These are phyloP conservation scores for Colletotrichum lentis DNA, from an alignment of 2,329 filamentous ascomycete genomes.

Conservation along the genomic window DNA sequence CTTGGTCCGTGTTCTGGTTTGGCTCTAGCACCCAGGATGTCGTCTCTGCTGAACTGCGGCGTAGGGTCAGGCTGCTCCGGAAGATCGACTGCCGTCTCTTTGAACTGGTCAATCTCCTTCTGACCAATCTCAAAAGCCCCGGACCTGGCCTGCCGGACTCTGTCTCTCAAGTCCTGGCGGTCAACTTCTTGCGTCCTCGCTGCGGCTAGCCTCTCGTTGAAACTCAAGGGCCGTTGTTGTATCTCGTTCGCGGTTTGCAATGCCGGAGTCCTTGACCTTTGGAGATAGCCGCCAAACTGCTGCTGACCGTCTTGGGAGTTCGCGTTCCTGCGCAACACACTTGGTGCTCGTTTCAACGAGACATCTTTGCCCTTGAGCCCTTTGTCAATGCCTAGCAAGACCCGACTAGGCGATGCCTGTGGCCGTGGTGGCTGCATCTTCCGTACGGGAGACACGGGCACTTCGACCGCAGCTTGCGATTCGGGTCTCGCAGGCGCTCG, in stretches of 20 bases:
- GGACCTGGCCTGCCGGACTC: constrained; percentile 62
- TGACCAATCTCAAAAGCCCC: constrained; percentile 65
- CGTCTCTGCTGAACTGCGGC: constrained; percentile 69
- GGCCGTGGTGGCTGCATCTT: constrained; percentile 59
- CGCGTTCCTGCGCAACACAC: constrained; percentile 49
- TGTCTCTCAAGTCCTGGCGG: constrained; percentile 59
- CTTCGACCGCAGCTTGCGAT: constrained; percentile 62
- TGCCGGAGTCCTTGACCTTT: constrained; percentile 53
- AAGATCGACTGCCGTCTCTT: constrained; percentile 64
- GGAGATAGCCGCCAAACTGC: constrained; percentile 53
- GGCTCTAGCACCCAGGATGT: constrained; percentile 59
- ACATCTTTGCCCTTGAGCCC: constrained; percentile 82
- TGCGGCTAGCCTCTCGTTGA: constrained; percentile 85
- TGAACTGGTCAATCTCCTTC: constrained; percentile 68
- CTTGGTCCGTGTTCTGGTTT: constrained; percentile 33
- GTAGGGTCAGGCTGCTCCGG: constrained; percentile 56
- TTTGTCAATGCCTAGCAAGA: constrained; percentile 89
- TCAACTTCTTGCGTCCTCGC: constrained; percentile 66
- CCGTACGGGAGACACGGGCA: constrained; percentile 78
- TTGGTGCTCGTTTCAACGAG: constrained; percentile 79
- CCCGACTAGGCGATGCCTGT: constrained; percentile 78
- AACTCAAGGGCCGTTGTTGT: constrained; percentile 62
- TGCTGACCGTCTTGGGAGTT: constrained; percentile 44
- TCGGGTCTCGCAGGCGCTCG: constrained; percentile 37
- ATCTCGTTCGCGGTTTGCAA: constrained; percentile 40